These are phyloP conservation scores for Aurinia saxatilis DNA, from an alignment of 345 rosid genomes.

Conservation along the genomic window DNA sequence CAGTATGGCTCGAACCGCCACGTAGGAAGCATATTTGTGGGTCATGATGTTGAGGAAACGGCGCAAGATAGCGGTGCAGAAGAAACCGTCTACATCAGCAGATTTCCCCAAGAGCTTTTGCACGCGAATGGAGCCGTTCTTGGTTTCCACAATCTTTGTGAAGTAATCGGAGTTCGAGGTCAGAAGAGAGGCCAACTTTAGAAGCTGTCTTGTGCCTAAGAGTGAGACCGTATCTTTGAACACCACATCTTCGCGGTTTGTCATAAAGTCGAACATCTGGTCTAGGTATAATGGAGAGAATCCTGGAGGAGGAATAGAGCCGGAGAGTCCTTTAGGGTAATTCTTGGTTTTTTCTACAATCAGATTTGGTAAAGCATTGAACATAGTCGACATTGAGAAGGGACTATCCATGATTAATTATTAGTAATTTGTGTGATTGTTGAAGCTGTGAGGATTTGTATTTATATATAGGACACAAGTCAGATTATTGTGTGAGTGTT, in stretches of 20 bases:
- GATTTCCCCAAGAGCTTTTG: not conserved
- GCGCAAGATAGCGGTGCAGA: not conserved
- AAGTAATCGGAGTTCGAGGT: not conserved
- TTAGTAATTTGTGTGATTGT: too few species aligned
- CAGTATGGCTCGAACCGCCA: not conserved
- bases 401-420: too few species aligned
- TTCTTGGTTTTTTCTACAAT: too few species aligned
- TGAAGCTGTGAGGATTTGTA: too few species aligned
- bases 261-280: not conserved
- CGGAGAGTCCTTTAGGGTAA: too few species aligned
- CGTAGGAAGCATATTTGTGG: not conserved
- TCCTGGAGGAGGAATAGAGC: too few species aligned
- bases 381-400: too few species aligned
- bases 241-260: not conserved
- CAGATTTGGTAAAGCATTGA: too few species aligned
- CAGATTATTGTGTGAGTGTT: too few species aligned
- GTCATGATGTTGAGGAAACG: not conserved
- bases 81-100: not conserved
- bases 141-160: not conserved
- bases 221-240: not conserved
- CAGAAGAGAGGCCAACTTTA: not conserved
- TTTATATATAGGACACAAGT: too few species aligned
- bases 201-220: not conserved
- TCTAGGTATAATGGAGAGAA: too few species aligned
- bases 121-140: not conserved